phyloP scores from a whole-genome alignment of 345 rosid genomes.

The Reutealis trisperma region DNA sequence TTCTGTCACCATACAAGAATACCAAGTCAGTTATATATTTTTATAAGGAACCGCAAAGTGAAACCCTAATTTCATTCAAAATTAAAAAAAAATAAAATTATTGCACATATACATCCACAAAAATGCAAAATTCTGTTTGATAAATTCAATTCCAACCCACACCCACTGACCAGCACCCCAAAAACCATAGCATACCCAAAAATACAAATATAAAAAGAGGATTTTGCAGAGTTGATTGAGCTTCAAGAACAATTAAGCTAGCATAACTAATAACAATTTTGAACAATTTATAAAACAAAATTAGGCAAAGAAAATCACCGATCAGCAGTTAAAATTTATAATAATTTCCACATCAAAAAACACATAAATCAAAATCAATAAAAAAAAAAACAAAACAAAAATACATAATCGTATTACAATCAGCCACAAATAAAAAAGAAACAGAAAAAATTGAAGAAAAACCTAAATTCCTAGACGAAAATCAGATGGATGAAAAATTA shows the following conservation, averaged over 20 bases:
- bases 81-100: neutral
- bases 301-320: neutral
- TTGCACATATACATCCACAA: neutral
- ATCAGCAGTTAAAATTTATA: neutral
- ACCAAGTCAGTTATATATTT: neutral
- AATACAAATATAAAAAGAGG: neutral
- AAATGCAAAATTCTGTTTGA: no score
- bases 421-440: neutral
- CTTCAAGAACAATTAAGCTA: neutral
- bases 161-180: neutral
- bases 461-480: neutral
- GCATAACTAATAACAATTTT: neutral
- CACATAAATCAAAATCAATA: neutral
- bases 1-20: slow-evolving; percentile 7
- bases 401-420: neutral
- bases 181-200: no score
- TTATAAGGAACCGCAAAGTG: neutral
- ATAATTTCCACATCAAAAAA: neutral
- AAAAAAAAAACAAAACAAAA: no score
- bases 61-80: neutral
- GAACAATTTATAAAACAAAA: neutral
- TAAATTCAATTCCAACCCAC: neutral
- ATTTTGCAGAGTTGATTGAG: no score
- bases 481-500: neutral
- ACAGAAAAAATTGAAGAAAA: neutral